These are phyloP conservation scores for Aspergillus oerlinghausenensis DNA, from an alignment of 2,329 filamentous ascomycete genomes.

Conservation along the genomic window DNA sequence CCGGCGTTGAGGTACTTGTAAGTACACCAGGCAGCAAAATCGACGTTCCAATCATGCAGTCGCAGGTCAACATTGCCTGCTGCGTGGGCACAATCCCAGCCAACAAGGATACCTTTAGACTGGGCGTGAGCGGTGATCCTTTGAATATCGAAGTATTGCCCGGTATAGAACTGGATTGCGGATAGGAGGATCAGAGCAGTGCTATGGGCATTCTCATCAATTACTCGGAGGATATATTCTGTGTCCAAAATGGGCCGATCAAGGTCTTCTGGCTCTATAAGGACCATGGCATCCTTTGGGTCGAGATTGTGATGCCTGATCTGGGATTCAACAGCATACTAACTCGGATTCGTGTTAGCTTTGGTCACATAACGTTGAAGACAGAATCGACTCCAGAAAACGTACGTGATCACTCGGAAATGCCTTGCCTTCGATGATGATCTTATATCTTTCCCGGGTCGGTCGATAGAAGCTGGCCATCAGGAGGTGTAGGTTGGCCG, in stretches of 20 bases:
- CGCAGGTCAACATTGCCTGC: slow-evolving; percentile 75
- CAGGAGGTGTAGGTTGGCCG: slow-evolving; percentile 73
- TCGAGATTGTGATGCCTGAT: slow-evolving; percentile 65
- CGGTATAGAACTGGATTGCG: slow-evolving; percentile 88
- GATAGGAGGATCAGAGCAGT: slow-evolving; percentile 76
- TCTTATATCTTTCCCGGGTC: slow-evolving; percentile 62
- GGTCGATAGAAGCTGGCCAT: slow-evolving; percentile 82
- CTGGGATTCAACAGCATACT: slow-evolving; percentile 82
- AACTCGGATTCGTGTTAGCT: slow-evolving; percentile 11
- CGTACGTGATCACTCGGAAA: slow-evolving; percentile 80
- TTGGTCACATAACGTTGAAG: background rate
- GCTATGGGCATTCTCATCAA: slow-evolving; percentile 67
- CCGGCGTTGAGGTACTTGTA: slow-evolving; percentile 93
- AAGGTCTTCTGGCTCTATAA: slow-evolving; percentile 60
- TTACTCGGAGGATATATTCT: slow-evolving; percentile 64
- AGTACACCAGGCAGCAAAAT: slow-evolving; percentile 89
- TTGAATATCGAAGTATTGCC: slow-evolving; percentile 79
- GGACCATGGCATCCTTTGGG: slow-evolving; percentile 64
- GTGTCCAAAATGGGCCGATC: slow-evolving; percentile 61
- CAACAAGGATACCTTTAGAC: slow-evolving; percentile 64
- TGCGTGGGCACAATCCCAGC: slow-evolving; percentile 86
- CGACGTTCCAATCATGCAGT: slow-evolving; percentile 84
- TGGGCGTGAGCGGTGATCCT: slow-evolving; percentile 75
- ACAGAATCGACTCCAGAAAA: slow-evolving; percentile 1
- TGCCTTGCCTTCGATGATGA: slow-evolving; percentile 83